Percentiles rank a stretch among this genome's conserved stretches.
Evolutionary conservation across 164 flowering plant species (phyloP).

Genomic region (Chloranthus sessilifolius): DNA sequence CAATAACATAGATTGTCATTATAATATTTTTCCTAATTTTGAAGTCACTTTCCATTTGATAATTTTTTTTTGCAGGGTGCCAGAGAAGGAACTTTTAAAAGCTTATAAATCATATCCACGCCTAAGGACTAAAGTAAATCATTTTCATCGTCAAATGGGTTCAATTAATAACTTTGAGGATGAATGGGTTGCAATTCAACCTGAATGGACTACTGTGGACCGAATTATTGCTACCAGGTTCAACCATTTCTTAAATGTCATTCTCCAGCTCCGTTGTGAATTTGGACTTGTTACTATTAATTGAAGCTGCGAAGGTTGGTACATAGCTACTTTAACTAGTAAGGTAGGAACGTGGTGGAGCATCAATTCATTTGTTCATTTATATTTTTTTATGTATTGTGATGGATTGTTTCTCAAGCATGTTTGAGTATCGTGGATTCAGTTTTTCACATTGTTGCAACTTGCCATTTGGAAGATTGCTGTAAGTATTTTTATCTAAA

Average conservation of each 20-base stretch:
- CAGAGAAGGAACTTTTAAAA: slow-evolving; percentile 82
- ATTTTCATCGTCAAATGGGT: slow-evolving; percentile 72
- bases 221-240: slow-evolving; percentile 93
- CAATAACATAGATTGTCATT: too few relatives aligned
- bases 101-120: slow-evolving; percentile 88
- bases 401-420: too few relatives aligned
- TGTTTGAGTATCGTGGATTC: too few relatives aligned
- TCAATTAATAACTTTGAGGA: slow-evolving; percentile 61
- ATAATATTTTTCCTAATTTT: too few relatives aligned
- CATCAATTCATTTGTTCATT: too few relatives aligned
- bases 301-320: neutral
- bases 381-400: too few relatives aligned
- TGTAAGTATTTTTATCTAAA: too few relatives aligned
- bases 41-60: too few relatives aligned
- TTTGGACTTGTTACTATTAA: neutral
- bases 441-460: too few relatives aligned
- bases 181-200: slow-evolving; percentile 80
- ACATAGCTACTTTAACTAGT: too few relatives aligned
- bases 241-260: neutral
- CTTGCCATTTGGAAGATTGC: too few relatives aligned
- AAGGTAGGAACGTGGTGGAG: too few relatives aligned
- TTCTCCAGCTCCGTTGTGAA: neutral
- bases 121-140: slow-evolving; percentile 72
- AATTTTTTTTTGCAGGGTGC: slow-evolving; percentile 70
- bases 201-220: slow-evolving; percentile 98